Evolutionary conservation across 2,329 filamentous ascomycete species (phyloP).

Genomic region (Penicillium sp.): DNA sequence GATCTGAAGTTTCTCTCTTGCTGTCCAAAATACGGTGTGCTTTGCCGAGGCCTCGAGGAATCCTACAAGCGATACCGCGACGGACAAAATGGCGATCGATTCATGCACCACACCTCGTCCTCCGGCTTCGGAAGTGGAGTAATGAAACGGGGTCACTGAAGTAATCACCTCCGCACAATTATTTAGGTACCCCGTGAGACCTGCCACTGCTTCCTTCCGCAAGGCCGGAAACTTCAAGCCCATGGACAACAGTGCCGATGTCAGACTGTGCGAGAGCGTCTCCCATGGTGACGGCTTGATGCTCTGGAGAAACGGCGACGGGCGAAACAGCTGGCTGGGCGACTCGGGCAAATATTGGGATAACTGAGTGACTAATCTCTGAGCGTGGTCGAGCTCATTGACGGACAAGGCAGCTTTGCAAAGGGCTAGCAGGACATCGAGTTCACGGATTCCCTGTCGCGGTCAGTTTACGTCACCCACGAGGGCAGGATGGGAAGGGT

Average conservation of each 20-base stretch:
- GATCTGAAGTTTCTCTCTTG: constrained; percentile 70
- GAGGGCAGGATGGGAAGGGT: not conserved
- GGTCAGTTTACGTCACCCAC: constrained; percentile 20
- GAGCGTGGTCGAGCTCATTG: constrained; percentile 68
- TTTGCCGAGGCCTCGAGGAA: constrained; percentile 82
- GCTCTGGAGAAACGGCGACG: constrained; percentile 78
- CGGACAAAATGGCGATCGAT: constrained; percentile 68
- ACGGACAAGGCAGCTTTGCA: constrained; percentile 85
- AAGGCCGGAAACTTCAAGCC: constrained; percentile 71
- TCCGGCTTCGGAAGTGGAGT: constrained; percentile 56
- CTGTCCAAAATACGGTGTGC: constrained; percentile 77
- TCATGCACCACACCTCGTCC: constrained; percentile 50
- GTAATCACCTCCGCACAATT: constrained; percentile 66
- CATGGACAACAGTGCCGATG: constrained; percentile 76
- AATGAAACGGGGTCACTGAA: constrained; percentile 55
- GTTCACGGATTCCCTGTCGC: constrained; percentile 75
- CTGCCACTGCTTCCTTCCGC: constrained; percentile 64
- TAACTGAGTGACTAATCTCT: constrained; percentile 75
- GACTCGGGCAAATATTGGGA: constrained; percentile 83
- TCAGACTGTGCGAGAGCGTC: constrained; percentile 74
- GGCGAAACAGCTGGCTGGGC: constrained; percentile 72
- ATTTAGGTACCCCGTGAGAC: constrained; percentile 70
- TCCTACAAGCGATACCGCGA: constrained; percentile 82
- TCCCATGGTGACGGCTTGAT: constrained; percentile 90
- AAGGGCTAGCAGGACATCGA: constrained; percentile 86